Percentiles rank a stretch among this genome's conserved stretches.
Conservation (phyloP, 306 rosid species). For the Dalbergia cochinchinensis region DNA sequence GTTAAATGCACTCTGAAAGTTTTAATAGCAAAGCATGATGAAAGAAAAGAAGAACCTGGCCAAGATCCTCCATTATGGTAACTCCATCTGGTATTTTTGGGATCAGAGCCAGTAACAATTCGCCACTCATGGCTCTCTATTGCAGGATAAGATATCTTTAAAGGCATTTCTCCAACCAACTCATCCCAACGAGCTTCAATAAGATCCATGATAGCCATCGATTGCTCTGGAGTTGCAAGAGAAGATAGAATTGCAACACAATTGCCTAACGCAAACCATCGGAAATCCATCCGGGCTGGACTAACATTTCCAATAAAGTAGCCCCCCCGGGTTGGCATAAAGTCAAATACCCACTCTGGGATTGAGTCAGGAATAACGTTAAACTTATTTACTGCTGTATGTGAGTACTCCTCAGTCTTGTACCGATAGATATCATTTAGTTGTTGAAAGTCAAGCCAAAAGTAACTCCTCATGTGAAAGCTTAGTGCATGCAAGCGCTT, state of each 20-base stretch:
- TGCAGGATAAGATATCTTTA: constrained; percentile 87
- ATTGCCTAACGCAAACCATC: constrained; percentile 93
- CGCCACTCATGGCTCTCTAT: constrained; percentile 93
- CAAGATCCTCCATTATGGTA: constrained; percentile 97
- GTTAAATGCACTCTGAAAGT: constrained; percentile 37
- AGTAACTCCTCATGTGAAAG: constrained; percentile 88
- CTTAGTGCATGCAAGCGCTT: constrained; percentile 92
- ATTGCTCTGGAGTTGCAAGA: constrained; percentile 91
- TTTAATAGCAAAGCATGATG: constrained; percentile 13
- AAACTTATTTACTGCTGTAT: constrained; percentile 94
- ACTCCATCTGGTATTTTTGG: constrained; percentile 97
- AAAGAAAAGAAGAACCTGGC: constrained; percentile 79
- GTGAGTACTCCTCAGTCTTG: constrained; percentile 95
- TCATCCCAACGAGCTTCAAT: constrained; percentile 96
- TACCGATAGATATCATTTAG: constrained; percentile 91
- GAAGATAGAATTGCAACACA: constrained; percentile 89
- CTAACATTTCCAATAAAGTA: constrained; percentile 93
- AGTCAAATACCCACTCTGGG: constrained; percentile 92
- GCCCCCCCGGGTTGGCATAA: constrained; percentile 93
- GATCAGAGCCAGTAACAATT: constrained; percentile 92
- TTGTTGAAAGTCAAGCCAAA: constrained; percentile 94
- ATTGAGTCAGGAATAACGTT: constrained; percentile 95
- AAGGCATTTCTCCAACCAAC: constrained; percentile 93
- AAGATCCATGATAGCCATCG: constrained; percentile 93
- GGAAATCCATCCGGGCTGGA: constrained; percentile 97